phyloP scores from a whole-genome alignment of 1,139 yeast species.

The Candida freyschussii region DNA sequence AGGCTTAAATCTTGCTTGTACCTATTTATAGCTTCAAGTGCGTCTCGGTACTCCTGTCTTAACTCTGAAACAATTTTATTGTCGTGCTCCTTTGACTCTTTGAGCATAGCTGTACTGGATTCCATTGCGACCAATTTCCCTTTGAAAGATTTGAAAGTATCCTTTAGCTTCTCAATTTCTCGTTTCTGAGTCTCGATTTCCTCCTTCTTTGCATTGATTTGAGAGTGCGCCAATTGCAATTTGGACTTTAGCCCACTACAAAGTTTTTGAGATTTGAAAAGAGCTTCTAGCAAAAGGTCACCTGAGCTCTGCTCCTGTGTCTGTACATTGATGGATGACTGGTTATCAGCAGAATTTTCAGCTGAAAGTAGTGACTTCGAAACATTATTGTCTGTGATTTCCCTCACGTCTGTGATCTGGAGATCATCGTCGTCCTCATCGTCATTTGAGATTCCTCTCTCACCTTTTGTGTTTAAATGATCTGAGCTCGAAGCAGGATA shows the following conservation, averaged over 20 bases:
- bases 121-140: slow-evolving; percentile 10
- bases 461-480: not conserved
- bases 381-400: too few species aligned
- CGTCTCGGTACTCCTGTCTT: slow-evolving; percentile 10
- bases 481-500: not conserved
- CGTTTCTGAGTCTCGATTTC: slow-evolving; percentile 9
- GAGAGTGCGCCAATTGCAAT: slow-evolving; percentile 14
- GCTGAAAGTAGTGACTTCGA: too few species aligned
- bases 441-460: not conserved
- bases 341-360: not conserved
- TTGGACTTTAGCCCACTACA: slow-evolving; percentile 16
- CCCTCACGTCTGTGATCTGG: slow-evolving; percentile 22
- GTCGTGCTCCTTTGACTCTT: slow-evolving; percentile 10
- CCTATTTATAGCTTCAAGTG: slow-evolving; percentile 3
- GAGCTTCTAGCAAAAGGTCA: slow-evolving; percentile 23
- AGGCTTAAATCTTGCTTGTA: slow-evolving; percentile 10
- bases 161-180: slow-evolving; percentile 7
- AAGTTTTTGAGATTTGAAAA: slow-evolving; percentile 22
- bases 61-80: slow-evolving; percentile 6
- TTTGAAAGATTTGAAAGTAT: slow-evolving; percentile 10
- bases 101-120: slow-evolving; percentile 7
- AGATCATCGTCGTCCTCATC: slow-evolving; percentile 19
- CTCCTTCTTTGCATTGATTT: slow-evolving; percentile 12
- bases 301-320: slow-evolving; percentile 11
- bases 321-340: slow-evolving; percentile 1